Evolutionary conservation across 331 rosid species (phyloP), one percentile per base, ranked within the genome.

Genomic region (Saraca asoca): DNA sequence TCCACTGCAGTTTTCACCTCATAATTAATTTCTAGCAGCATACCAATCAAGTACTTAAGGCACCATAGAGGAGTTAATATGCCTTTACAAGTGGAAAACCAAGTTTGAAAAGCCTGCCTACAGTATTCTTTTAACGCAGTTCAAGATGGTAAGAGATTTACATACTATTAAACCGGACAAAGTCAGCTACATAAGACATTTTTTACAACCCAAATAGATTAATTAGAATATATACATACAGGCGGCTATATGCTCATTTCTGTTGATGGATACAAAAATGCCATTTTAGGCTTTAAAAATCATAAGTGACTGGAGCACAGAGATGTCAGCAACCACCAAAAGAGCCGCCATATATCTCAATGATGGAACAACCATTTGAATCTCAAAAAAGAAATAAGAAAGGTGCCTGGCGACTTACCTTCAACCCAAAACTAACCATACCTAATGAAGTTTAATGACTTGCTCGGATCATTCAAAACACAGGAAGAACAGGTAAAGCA

Each of bases 211-310:
- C 55, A 72, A 51, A 31, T 53, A 39, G 11, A 39, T 39, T 39
- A 29, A 76, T 48, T 59, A 53, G 70, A 59, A 54, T 46, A 46
- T 66, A 65, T 81, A 77, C 69, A 77, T 77, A 81, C 85, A 79
- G 37, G 63, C 45, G 49, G 58, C 74, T 29, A 64, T 69, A 44
- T 15, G 74, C 80, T 69, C 59, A 44, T 77, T 13, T 68, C 44
- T 61, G 75, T 66, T 73, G 1, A 50, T 53, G 78, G 50, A 54
- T 65, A 69, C 78, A 81, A 81, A 81, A 74, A 54, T 73, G 75
- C 66, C 80, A 61, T 69, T 70, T 51, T 29, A 66, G 78, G 82
- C 78, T 77, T 60, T 69, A 77, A 41, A 69, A 69, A 10, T 62
- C 13, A 64, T 6, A 38, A 54, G 44, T 60, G 16, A 70, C 12